Evolutionary conservation across 371 early-diverging fungal species (phyloP), one percentile per base, ranked within the genome.

Genomic region (Rozella allomycis): DNA sequence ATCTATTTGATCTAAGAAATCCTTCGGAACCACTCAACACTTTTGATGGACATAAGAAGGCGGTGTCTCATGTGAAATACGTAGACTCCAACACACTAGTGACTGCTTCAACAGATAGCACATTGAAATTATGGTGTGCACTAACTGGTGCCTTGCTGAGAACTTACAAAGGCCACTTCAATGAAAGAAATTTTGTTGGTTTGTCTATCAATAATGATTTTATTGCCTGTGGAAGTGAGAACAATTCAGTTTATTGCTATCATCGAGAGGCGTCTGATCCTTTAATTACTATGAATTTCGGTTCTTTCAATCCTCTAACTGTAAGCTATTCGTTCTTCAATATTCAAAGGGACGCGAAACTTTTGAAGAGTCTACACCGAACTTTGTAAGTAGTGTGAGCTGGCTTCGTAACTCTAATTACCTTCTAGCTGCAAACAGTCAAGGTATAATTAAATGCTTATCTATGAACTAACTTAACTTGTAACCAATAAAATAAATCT

Each of bases 171-270:
- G 87, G 87, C 4, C 90, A 90, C 45, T 38, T 52, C 17, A 90
- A 90, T 43, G 85, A 82, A 40, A 83, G 79, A 58, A 84, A 86
- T 55, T 90, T 90, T 74, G 90, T 85, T 5, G 90, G 90, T 1
- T 49, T 85, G 26, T 60, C 66, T 16, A 55, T 70, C 7, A 70
- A 72, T 40, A 64, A 65, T 3, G 76, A 82, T 37, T 82, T 80
- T 72, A 74, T 90, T 39, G 54, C 79, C 0, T 83, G 84, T 41
- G 90, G 90, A 12, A 78, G 78, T 42, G 90, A 90, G 45, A 75
- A 70, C 30, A 84, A 90, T 48, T 61, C 65, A 0, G 62, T 84
- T 9, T 83, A 72, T 43, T 59, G 74, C 0, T 90, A 90, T 41
- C 71, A 77, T 54, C 63, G 64, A 31, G 51, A 57, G 20, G 52